Percentiles rank a stretch among this genome's conserved stretches.
These are phyloP conservation scores for Talaromyces borbonicus DNA, from an alignment of 495 filamentous ascomycete genomes.

Conservation along the genomic window DNA sequence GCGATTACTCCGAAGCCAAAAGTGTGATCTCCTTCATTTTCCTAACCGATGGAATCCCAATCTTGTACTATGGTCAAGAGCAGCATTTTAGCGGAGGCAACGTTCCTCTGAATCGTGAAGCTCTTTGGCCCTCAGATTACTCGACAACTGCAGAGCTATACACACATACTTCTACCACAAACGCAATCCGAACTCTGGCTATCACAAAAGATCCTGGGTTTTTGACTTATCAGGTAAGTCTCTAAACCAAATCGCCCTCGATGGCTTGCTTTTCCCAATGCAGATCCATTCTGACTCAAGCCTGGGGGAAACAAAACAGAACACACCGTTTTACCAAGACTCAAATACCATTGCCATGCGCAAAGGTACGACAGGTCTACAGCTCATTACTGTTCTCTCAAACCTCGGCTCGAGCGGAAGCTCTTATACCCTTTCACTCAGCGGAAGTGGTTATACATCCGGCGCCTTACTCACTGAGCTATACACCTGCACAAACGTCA, in stretches of 20 bases:
- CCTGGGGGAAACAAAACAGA: constrained; percentile 11
- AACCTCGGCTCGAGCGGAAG: constrained; percentile 42
- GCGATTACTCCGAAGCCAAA: constrained; percentile 33
- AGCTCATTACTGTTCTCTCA: constrained; percentile 46
- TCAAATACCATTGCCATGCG: constrained; percentile 46
- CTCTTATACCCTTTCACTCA: constrained; percentile 33
- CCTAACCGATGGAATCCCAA: constrained; percentile 50
- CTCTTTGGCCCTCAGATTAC: constrained; percentile 58
- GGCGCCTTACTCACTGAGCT: constrained; percentile 16
- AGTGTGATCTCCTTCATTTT: constrained; percentile 60
- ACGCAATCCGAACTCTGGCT: constrained; percentile 49
- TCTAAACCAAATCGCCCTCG: too few relatives aligned
- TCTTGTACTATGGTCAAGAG: constrained; percentile 54
- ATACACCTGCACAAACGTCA: constrained; percentile 15
- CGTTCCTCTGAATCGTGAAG: constrained; percentile 57
- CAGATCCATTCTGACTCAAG: too few relatives aligned
- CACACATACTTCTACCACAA: constrained; percentile 47
- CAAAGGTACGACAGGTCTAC: constrained; percentile 43
- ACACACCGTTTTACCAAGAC: constrained; percentile 41
- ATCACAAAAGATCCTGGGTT: constrained; percentile 36
- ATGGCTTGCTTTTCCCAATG: too few relatives aligned
- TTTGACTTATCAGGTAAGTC: constrained; percentile 34
- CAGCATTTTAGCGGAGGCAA: constrained; percentile 49
- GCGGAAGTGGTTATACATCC: constrained; percentile 20
- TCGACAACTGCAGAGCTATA: constrained; percentile 46